These are phyloP conservation scores for Saccharomyces mikatae DNA, from an alignment of 805 yeast genomes.

Conservation along the genomic window DNA sequence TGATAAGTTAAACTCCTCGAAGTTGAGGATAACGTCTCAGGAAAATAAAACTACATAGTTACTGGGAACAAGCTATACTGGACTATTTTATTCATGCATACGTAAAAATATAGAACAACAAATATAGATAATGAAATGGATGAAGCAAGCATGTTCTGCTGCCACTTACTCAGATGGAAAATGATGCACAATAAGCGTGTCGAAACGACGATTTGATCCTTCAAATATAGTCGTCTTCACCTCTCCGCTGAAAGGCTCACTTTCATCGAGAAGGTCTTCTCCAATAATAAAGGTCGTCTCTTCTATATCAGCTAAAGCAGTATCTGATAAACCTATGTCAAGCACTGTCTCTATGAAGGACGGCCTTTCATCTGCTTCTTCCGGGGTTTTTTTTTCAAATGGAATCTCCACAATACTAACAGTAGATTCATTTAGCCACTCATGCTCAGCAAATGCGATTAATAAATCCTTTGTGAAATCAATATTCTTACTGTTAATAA, in stretches of 20 bases:
- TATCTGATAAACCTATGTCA: slow-evolving; percentile 8
- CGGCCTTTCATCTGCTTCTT: not conserved
- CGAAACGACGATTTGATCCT: slow-evolving; percentile 20
- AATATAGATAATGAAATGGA: not conserved
- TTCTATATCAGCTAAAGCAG: slow-evolving; percentile 13
- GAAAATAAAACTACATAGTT: slow-evolving; percentile 3
- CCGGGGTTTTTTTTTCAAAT: slow-evolving; percentile 6
- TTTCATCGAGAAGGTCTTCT: slow-evolving; percentile 13
- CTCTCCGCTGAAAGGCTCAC: slow-evolving; percentile 19
- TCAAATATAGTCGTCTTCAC: slow-evolving; percentile 14
- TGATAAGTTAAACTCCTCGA: slow-evolving; percentile 30
- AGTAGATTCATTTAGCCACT: slow-evolving; percentile 13
- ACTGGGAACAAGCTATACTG: too few species aligned
- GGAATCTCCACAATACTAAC: slow-evolving; percentile 8
- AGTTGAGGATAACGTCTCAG: slow-evolving; percentile 21
- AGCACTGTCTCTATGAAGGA: slow-evolving; percentile 18
- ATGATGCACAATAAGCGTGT: slow-evolving; percentile 19
- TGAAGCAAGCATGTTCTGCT: not conserved
- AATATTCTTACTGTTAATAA: slow-evolving; percentile 14
- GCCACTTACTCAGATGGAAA: not conserved
- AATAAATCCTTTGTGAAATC: slow-evolving; percentile 12
- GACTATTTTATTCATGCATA: not conserved
- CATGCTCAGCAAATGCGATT: slow-evolving; percentile 10
- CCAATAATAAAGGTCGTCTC: slow-evolving; percentile 24
- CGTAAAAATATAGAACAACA: not conserved